Evolutionary conservation across 192 early-diverging fungal species (phyloP).

Genomic region (Phlyctochytrium bullatum): DNA sequence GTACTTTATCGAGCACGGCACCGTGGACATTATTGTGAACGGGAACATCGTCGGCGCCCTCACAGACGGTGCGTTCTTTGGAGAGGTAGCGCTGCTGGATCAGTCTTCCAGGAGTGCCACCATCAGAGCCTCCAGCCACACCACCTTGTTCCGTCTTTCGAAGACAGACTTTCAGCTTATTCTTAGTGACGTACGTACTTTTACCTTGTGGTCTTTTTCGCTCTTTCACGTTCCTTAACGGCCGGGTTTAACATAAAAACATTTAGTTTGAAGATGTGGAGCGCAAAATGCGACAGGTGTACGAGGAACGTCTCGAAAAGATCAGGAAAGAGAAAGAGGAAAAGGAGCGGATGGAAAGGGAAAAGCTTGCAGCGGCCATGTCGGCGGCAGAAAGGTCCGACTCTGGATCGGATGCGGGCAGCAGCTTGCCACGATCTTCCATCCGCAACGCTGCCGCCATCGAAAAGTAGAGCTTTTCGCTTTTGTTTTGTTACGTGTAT

Average conservation of each 20-base stretch:
- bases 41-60: slow-evolving; percentile 34
- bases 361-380: no score
- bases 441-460: background rate
- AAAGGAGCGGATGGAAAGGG: slow-evolving; percentile 7
- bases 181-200: slow-evolving; percentile 24
- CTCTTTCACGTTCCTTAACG: background rate
- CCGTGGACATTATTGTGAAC: slow-evolving; percentile 43
- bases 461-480: no score
- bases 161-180: slow-evolving; percentile 33
- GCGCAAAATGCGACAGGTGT: background rate
- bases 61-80: slow-evolving; percentile 41
- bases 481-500: no score
- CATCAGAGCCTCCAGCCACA: slow-evolving; percentile 30
- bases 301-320: slow-evolving; percentile 3
- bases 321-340: background rate
- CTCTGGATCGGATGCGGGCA: no score
- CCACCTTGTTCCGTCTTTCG: slow-evolving; percentile 35
- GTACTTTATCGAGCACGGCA: slow-evolving; percentile 50
- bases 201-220: background rate
- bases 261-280: slow-evolving; percentile 11
- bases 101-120: slow-evolving; percentile 44
- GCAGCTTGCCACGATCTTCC: background rate
- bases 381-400: no score
- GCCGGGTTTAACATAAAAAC: background rate
- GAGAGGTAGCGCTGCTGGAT: slow-evolving; percentile 46